Evolutionary conservation across 139 green algal species (phyloP), one percentile per base, ranked within the genome.

Genomic region (Protoeuglena noctilucae): DNA sequence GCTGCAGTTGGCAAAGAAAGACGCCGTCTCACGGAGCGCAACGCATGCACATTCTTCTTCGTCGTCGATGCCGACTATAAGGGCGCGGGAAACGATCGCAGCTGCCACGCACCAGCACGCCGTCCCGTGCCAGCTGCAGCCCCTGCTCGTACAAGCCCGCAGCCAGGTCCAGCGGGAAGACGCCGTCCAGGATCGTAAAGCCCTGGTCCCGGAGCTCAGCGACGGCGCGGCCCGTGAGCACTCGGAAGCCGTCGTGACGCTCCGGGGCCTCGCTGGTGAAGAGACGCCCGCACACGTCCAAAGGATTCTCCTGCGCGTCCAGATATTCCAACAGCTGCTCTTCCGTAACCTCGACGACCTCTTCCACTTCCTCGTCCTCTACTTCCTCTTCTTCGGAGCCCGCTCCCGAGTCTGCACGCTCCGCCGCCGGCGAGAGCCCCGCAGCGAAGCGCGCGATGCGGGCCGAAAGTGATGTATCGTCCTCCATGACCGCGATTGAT

Each of bases 201-300:
- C 67, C 65, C 34, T 72, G 65, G 54, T 72, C 59, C 43, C 63
- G 57, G 29, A 72, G 67, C 28, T 72, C 65, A 41, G 67, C 65
- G n/a, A 72, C 56, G 26, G 21, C 17, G 45, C 14, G n/a, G 40
- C 45, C 28, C 65, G 21, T 7, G 23, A 61, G 72, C 17, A 73
- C 54, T 22, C 71, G 59, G 16, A 52, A 65, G 53, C 66, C 71
- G 22, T 70, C 61, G 65, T 71, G 45, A 45, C 19, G 25, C 1
- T 21, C 14, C 23, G 19, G 25, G 14, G n/a, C 7, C 19, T 14
- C 22, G 22, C 21, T 24, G 4, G 2, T 3, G 12, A 22, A 47
- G 16, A 0, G 16, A 0, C 16, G 28, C 2, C 27, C 5, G 25
- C 4, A n/a, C 4, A 68, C 66, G 53, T 78, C 62, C 28, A 74